Percentiles rank a stretch among this genome's conserved stretches.
These are phyloP conservation scores for Cardamine chenopodiifolia DNA, from an alignment of 345 rosid species.

Conservation along the genomic window DNA sequence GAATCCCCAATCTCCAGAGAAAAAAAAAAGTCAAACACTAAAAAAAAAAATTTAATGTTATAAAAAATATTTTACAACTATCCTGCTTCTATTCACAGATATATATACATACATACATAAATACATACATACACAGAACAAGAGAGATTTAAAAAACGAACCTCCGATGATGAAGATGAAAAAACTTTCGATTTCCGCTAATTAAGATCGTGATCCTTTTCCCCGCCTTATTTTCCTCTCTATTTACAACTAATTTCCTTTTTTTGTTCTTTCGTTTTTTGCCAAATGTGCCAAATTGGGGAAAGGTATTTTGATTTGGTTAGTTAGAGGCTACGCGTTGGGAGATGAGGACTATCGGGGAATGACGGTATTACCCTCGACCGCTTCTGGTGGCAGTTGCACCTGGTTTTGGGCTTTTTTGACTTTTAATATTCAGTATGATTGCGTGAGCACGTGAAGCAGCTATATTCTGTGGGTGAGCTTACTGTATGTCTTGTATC, in stretches of 20 bases:
- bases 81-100: not conserved
- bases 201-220: constrained; percentile 28
- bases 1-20: not conserved
- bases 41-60: not conserved
- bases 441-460: constrained; percentile 33
- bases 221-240: constrained; percentile 39
- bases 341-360: not conserved
- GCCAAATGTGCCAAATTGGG: constrained; percentile 20
- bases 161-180: constrained; percentile 35
- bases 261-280: not conserved
- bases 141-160: constrained; percentile 4
- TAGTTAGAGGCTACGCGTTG: constrained; percentile 26
- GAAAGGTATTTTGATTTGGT: constrained; percentile 21
- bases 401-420: constrained; percentile 37
- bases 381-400: constrained; percentile 37
- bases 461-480: constrained; percentile 9
- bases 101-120: not conserved
- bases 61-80: not conserved
- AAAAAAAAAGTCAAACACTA: constrained; percentile 15
- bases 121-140: not conserved
- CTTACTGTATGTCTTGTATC: constrained; percentile 16
- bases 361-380: constrained; percentile 28
- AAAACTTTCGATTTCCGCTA: not conserved
- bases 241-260: constrained; percentile 23
- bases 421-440: constrained; percentile 15